Evolutionary conservation across 2,329 filamentous ascomycete genomes (phyloP).

Genomic region (Cryphonectria parasitica): DNA sequence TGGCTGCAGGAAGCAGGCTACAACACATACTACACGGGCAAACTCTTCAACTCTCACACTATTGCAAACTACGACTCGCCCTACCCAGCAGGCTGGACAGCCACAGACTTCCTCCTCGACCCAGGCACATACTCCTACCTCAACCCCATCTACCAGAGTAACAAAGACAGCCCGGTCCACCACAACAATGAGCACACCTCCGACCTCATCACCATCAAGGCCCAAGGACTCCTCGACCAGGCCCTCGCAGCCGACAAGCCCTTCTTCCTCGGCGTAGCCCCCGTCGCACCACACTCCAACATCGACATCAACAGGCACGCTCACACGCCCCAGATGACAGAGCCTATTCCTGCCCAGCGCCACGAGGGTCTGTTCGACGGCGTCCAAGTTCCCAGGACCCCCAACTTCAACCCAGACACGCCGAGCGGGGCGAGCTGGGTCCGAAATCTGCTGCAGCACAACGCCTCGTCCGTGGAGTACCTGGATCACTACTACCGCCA

Average conservation of each 20-base stretch:
- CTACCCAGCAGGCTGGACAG: conserved; percentile 59
- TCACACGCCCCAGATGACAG: conserved; percentile 44
- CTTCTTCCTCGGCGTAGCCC: conserved; percentile 64
- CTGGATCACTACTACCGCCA: conserved; percentile 56
- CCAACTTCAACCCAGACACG: conserved; percentile 67
- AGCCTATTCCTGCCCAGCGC: conserved; percentile 60
- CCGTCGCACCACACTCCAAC: conserved; percentile 61
- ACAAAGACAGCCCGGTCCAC: conserved; percentile 56
- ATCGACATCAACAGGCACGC: conserved; percentile 55
- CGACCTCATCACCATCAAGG: conserved; percentile 57
- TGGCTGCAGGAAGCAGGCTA: conserved; percentile 57
- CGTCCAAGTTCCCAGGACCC: conserved; percentile 62
- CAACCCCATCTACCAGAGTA: conserved; percentile 66
- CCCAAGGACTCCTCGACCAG: conserved; percentile 57
- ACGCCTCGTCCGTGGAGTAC: conserved; percentile 44
- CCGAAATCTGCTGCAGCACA: conserved; percentile 43
- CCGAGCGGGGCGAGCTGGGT: conserved; percentile 52
- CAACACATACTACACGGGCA: conserved; percentile 59
- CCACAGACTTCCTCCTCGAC: conserved; percentile 62
- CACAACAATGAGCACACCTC: conserved; percentile 59
- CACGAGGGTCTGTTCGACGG: conserved; percentile 64
- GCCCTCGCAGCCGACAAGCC: conserved; percentile 53
- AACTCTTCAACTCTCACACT: conserved; percentile 57
- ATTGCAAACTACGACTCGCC: conserved; percentile 55
- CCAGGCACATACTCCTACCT: conserved; percentile 71